Conservation (phyloP, 306 rosid species). For the Prunus mume region DNA sequence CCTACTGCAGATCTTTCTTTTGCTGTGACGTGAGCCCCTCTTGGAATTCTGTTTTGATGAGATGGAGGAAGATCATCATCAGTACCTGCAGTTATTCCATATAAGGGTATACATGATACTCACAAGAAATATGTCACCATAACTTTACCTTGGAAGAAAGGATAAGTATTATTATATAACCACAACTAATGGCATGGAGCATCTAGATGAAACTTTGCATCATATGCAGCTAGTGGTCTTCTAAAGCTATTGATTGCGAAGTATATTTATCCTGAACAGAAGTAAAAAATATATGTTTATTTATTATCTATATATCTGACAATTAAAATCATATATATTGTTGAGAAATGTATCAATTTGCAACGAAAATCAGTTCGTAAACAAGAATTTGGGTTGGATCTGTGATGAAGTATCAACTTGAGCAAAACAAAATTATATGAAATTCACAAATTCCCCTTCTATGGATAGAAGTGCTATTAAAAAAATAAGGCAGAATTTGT, state of each 20-base stretch:
- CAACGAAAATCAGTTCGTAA: not conserved
- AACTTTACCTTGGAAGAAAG: not conserved
- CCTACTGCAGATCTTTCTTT: conserved; percentile 53
- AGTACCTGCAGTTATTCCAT: conserved; percentile 47
- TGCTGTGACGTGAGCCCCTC: conserved; percentile 40
- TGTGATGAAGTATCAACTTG: not conserved
- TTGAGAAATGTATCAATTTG: not conserved
- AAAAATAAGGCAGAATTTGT: not conserved
- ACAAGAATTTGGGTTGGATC: not conserved
- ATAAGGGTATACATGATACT: conserved; percentile 16
- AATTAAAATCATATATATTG: not conserved
- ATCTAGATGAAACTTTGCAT: not conserved
- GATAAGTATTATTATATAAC: not conserved
- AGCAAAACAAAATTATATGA: not conserved
- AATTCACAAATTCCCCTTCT: not conserved
- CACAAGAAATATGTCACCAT: conserved; percentile 10
- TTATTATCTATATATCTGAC: not conserved
- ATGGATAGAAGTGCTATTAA: not conserved
- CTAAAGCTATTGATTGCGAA: not conserved
- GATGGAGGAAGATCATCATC: conserved; percentile 60
- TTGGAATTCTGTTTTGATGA: conserved; percentile 58
- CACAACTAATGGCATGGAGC: not conserved
- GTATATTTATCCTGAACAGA: not conserved
- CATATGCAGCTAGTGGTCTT: not conserved
- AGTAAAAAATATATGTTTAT: not conserved